Evolutionary conservation across 2,329 filamentous ascomycete genomes (phyloP).

Genomic region (Ophiostoma tasmaniense): DNA sequence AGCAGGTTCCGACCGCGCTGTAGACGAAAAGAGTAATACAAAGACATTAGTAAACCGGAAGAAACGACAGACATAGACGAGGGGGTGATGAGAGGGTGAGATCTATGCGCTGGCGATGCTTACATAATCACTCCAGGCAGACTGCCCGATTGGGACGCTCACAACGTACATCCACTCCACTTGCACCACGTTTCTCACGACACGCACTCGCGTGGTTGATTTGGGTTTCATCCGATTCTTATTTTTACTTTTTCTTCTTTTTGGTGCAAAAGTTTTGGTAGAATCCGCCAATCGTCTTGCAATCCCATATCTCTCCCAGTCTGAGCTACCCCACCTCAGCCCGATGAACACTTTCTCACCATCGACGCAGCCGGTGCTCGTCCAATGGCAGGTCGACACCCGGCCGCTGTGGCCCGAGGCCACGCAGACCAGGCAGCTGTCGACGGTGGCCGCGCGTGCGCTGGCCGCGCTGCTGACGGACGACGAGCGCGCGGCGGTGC

Average conservation of each 20-base stretch:
- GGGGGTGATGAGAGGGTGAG: not conserved
- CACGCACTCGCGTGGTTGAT: not conserved
- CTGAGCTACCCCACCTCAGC: not conserved
- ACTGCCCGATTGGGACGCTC: not conserved
- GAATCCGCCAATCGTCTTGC: not conserved
- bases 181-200: not conserved
- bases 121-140: not conserved
- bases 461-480: slow-evolving; percentile 41
- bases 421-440: slow-evolving; percentile 39
- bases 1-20: not conserved
- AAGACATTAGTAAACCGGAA: not conserved
- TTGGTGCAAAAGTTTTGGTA: too few species aligned
- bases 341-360: not conserved
- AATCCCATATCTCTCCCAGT: too few species aligned
- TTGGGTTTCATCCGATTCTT: not conserved
- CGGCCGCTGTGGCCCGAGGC: slow-evolving; percentile 48
- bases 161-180: slow-evolving; percentile 4
- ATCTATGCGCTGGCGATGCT: not conserved
- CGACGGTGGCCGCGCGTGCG: slow-evolving; percentile 40
- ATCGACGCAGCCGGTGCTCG: slow-evolving; percentile 30
- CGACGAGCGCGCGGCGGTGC: slow-evolving; percentile 48
- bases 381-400: slow-evolving; percentile 57
- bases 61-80: not conserved
- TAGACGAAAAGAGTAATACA: not conserved
- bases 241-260: too few species aligned